A percentile compares a stretch with the other conserved stretches of the same genome.
phyloP scores from a whole-genome alignment of 106 monocot genomes.

The Triglochin maritima region DNA sequence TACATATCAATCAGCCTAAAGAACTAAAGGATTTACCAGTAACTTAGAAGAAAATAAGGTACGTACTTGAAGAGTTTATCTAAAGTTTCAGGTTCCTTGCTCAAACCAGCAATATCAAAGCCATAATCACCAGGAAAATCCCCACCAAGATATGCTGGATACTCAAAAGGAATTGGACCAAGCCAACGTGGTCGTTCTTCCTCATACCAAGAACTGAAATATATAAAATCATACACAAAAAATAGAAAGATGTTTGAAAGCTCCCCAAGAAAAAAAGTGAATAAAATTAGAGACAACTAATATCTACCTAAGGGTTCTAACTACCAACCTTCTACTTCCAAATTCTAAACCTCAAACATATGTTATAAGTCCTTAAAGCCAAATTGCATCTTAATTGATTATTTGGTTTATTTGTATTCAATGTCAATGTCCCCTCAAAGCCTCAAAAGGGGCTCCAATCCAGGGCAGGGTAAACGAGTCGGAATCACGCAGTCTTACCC shows the following conservation, averaged over 20 bases:
- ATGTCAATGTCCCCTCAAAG: too few species aligned
- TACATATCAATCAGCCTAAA: too few species aligned
- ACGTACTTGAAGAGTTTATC: slow-evolving; percentile 90
- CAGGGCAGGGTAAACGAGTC: too few species aligned
- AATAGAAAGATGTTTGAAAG: not conserved
- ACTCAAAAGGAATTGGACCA: slow-evolving; percentile 75
- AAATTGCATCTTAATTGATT: too few species aligned
- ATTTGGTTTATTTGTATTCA: too few species aligned
- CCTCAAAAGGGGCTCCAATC: too few species aligned
- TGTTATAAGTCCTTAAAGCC: not conserved
- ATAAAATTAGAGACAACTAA: not conserved
- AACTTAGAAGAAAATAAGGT: not conserved
- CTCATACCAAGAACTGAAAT: slow-evolving; percentile 80
- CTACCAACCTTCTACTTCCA: not conserved
- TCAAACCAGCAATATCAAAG: slow-evolving; percentile 81
- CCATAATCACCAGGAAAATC: slow-evolving; percentile 95
- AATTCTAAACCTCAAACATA: not conserved
- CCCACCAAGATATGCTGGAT: slow-evolving; percentile 76
- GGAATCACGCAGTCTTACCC: too few species aligned
- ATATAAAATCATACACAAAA: not conserved
- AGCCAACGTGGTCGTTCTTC: slow-evolving; percentile 77
- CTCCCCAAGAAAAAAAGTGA: not conserved
- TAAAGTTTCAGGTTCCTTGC: slow-evolving; percentile 63
- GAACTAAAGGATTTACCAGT: too few species aligned
- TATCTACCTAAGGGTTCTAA: not conserved